phyloP scores from a whole-genome alignment of 1,139 yeast genomes.

The Candida frijolesensis region DNA sequence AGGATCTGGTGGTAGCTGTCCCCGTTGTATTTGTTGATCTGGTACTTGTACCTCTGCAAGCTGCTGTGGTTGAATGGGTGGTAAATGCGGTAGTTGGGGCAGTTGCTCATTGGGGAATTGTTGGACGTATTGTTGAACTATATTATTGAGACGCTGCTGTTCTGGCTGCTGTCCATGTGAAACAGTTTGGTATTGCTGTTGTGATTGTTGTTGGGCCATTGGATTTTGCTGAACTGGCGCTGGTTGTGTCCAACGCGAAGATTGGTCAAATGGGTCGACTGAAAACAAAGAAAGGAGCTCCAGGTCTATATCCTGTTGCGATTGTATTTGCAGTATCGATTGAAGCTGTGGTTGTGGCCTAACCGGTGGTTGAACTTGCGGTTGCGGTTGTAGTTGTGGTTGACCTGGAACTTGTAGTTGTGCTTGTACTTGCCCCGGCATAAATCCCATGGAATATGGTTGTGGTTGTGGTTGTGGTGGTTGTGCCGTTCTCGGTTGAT shows the following conservation, averaged over 20 bases:
- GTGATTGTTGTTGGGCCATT: too few relatives aligned
- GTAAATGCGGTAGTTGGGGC: background rate
- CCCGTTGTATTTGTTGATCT: background rate
- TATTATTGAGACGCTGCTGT: background rate
- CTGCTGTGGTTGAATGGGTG: background rate
- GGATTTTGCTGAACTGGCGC: too few relatives aligned
- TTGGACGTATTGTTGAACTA: background rate
- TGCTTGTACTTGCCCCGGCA: background rate
- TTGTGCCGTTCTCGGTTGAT: background rate
- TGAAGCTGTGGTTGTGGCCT: background rate
- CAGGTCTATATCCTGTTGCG: background rate
- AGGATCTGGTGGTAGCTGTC: background rate
- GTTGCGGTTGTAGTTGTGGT: background rate
- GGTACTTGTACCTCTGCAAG: background rate
- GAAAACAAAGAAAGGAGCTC: too few relatives aligned
- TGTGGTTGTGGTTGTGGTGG: background rate
- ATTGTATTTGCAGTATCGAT: background rate
- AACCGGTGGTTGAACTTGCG: too few relatives aligned
- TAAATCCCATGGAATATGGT: background rate
- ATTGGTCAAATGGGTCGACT: too few relatives aligned
- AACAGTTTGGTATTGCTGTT: too few relatives aligned
- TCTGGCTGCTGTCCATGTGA: background rate
- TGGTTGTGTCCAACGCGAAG: too few relatives aligned
- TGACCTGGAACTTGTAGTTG: background rate
- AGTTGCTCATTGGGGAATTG: background rate